Evolutionary conservation across 2,329 filamentous ascomycete species (phyloP), one percentile per base, ranked within the genome.

Genomic region (Metarhizium sp.): DNA sequence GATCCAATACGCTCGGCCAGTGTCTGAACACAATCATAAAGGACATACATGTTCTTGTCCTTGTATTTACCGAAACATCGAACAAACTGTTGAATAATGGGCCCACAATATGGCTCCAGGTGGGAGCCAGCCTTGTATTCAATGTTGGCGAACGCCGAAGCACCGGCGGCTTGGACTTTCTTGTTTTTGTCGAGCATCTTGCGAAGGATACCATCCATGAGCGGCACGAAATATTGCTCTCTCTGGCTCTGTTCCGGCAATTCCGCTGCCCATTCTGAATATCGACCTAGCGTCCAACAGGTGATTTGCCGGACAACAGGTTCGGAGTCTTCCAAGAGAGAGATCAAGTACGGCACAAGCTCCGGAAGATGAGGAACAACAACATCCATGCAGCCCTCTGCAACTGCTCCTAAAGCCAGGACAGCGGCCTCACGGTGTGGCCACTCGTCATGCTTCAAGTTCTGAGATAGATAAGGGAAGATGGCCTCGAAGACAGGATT

Each of bases 151-250:
- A 99, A 97, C 8, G 92, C 92, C 3, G 92, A 97, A 1, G 92
- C 92, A 30, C 88, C 94, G 16, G 94, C 92, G 71, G 97, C 92
- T 69, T 99, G 94, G 1, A 99, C 94, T 69, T 92, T 91, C 77
- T 99, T 99, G 78, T 97, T 97, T 68, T 83, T 86, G 72, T 99
- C 94, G 50, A 99, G 78, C 94, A 99, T 99, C 67, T 92, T 89
- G 58, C 85, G 85, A 56, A 99, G 75, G 51, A 99, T 92, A 6
- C 92, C 94, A 60, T 96, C 92, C 91, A 99, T 96, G 80, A 97
- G 88, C 0, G 92, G 92, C 64, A 94, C 87, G 64, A 99, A 99
- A 71, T 84, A 96, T 56, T 84, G 81, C 52, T 86, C 80, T 65
- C 86, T 87, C 59, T 91, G 81, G 18, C 75, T 73, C 16, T 78